These are phyloP conservation scores for Coprinellus aureogranulatus DNA, from an alignment of 768 basidiomycete genomes.

Conservation along the genomic window DNA sequence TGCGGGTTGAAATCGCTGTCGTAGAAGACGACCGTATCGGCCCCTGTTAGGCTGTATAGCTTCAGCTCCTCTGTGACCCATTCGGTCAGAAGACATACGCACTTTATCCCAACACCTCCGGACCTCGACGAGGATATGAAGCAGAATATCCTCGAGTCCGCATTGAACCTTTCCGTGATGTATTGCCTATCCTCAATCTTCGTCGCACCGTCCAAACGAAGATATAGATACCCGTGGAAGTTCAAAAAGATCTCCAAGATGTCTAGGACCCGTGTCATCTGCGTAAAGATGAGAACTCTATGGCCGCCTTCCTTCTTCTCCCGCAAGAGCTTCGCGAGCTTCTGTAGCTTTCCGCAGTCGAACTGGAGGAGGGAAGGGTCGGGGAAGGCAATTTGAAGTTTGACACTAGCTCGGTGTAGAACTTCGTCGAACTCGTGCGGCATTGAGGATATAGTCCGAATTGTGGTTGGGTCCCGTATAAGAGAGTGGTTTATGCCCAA, in stretches of 20 bases:
- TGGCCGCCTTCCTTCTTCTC: conserved; percentile 86
- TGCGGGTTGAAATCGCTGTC: conserved; percentile 97
- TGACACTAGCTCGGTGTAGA: conserved; percentile 73
- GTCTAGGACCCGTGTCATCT: conserved; percentile 93
- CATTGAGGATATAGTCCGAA: conserved; percentile 25
- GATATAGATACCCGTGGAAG: conserved; percentile 89
- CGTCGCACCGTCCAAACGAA: conserved; percentile 92
- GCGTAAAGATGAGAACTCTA: conserved; percentile 91
- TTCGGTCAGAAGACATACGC: conserved; percentile 25
- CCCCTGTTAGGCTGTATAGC: conserved; percentile 66
- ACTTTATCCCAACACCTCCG: conserved; percentile 95
- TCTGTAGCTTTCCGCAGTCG: conserved; percentile 94
- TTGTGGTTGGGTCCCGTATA: conserved; percentile 39
- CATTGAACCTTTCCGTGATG: conserved; percentile 84
- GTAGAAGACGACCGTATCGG: conserved; percentile 96
- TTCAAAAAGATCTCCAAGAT: conserved; percentile 92
- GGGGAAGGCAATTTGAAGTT: conserved; percentile 91
- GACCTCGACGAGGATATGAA: conserved; percentile 86
- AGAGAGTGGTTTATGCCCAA: conserved; percentile 67
- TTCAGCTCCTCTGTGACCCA: conserved; percentile 15
- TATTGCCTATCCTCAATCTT: conserved; percentile 93
- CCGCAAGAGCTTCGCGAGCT: conserved; percentile 73
- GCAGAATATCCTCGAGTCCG: conserved; percentile 73
- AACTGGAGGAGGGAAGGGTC: conserved; percentile 87
- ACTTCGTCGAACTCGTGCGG: conserved; percentile 58